Base-by-base conservation (phyloP, 169 alveolate species). In the Babesia ovata region DNA sequence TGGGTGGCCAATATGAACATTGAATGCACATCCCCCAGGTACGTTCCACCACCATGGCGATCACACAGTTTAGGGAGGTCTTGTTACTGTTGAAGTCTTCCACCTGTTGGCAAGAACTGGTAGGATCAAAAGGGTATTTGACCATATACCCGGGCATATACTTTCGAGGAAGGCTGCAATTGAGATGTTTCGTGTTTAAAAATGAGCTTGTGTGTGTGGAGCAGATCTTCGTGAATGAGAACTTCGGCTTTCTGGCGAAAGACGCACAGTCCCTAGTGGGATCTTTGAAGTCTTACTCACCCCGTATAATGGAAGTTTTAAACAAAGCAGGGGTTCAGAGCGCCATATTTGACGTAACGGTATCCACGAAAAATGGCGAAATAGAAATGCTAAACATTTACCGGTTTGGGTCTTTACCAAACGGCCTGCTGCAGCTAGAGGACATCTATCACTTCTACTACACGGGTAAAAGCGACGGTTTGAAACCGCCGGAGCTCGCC, bases 71-170 rank as follows among this genome's bases (percentile, higher is more conserved):
- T 39, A 81, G 88, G 88, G 88, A 81, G 28, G 78, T 72, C 4
- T 9, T 81, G 28, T 46, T 81, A 46, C 78, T 53, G 19, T 50
- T 81, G 19, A 81, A 81, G 84, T 50, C 83, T 9, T 81, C 88
- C 29, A 71, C 79, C 0, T 24, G 28, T 16, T 81, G 88, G 88
- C 88, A 72, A 3, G 62, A 60, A 0, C 24, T 8, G 14, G 57
- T 0, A 13, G 17, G 22, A 13, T 36, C 50, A 16, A 29, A 26
- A 14, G 50, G 28, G 16, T 24, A 54, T 26, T 39, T 81, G 45
- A 36, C 50, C 29, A 26, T 78, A n/a, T 70, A 69, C 42, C 67
- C 72, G 26, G 81, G 72, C 12, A 29, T 46, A 36, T 45, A 70
- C 60, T 63, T 60, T 19, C 28, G 44, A 21, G 19, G 29, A 3